Evolutionary conservation across 768 basidiomycete genomes (phyloP), one percentile per base, ranked within the genome.

Genomic region (Suillus paluster): DNA sequence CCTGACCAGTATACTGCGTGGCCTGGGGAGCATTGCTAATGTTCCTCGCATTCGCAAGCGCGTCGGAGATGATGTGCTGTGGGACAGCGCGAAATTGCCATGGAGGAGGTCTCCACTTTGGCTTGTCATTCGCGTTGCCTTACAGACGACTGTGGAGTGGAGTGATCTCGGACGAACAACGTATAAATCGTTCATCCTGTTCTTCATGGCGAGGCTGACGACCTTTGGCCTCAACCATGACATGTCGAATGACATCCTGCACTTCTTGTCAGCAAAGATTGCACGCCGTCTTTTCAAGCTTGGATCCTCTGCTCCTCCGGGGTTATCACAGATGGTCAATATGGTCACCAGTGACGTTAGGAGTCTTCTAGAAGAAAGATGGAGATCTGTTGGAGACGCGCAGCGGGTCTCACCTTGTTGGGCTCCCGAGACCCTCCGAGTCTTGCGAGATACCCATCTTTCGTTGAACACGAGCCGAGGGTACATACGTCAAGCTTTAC

Each of bases 31-130:
- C 3, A 79, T 78, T 3, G 66, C 72, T 17, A 69, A 68, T 17
- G 62, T 74, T 9, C 27, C 34, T 38, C 67, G 73, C 9, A 75
- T 81, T 15, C 64, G 58, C 12, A 86, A 85, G 66, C 79, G 81
- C 10, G 71, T 84, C 0, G 73, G 73, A 6, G 83, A 85, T 57
- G 80, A 85, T 27, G 79, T 83, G 2, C 70, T 81, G 4, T 81
- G 81, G 79, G 41, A 73, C 5, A 60, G 72, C 23, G 71, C 78
- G 2, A 56, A 64, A 36, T 70, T 75, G 12, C 58, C 84, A 74
- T 86, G 84, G 84, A 71, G 85, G 25, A 75, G 84, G 25, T 82
- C 83, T 8, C 71, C 82, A 1, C 70, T 83, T 11, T 86, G 84
- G 84, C 77, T 85, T 5, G 66, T 83, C 15, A 68, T 83, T 38